Base-by-base conservation (phyloP, 208 protist genomes). In the Wallacemonas sp. region DNA sequence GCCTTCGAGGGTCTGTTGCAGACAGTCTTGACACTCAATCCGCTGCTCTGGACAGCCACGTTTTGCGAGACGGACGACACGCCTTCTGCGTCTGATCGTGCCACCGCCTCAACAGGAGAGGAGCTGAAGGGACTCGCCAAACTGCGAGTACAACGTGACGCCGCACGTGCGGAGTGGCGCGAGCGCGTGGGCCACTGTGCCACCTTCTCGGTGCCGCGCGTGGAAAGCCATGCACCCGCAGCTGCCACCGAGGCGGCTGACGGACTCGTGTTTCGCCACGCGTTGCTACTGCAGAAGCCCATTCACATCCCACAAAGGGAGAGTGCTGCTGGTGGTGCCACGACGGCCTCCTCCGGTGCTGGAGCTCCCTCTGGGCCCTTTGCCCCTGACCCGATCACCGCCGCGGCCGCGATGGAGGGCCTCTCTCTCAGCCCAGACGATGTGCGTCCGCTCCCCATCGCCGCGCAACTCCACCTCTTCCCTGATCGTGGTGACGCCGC, bases 401-500 rank as follows among this genome's bases (percentile, higher is more conserved):
- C 8, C 73, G 89, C 55, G 69, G 80, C 65, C 41, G 69, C n/a
- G 63, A 87, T 30, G 62, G 61, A 17, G 73, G 80, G 16, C 72
- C 68, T 57, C 67, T 65, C 30, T 12, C 46, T 14, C 30, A 67
- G 80, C 32, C 58, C 61, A 1, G 78, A 74, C 32, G 65, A 58
- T 47, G 64, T 80, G 2, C 57, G 34, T 19, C 78, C 78, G n/a
- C 69, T 80, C 69, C 84, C 86, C 12, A 80, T 86, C 24, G 71
- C 68, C 17, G 81, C 80, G 1, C 80, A 92, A 66, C 48, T 95
- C 44, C 87, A 93, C 58, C 61, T 93, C 14, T 48, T 85, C 32
- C 76, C 58, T 3, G 90, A 95, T 61, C 68, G 66, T 23, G 90
- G 90, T 11, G 90, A 95, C 47, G 72, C 81, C 43, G 48, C 69